Percentiles rank a stretch among this genome's conserved stretches.
These are phyloP conservation scores for Microdochium paspali DNA, from an alignment of 2,329 filamentous ascomycete species.

Conservation along the genomic window DNA sequence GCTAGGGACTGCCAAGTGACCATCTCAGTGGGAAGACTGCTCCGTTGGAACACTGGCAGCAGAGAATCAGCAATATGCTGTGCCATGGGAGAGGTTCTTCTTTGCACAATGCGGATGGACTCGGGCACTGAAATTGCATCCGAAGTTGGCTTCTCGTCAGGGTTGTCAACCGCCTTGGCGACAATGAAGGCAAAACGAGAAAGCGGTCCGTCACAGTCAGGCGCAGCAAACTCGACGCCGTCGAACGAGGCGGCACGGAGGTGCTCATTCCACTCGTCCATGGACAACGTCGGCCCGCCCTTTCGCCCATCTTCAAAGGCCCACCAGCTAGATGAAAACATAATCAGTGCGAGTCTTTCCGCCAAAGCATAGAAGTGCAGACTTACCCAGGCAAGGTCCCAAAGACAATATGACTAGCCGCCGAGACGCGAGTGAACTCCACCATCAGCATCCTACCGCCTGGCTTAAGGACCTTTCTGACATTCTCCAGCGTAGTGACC, in stretches of 20 bases:
- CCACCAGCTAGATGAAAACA: slow-evolving; percentile 5
- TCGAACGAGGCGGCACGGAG: slow-evolving; percentile 5
- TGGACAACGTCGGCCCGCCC: slow-evolving; percentile 1
- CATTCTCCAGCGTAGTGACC: slow-evolving; percentile 9
- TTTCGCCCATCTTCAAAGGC: slow-evolving; percentile 3
- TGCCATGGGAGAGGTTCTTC: background rate
- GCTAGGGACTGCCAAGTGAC: background rate
- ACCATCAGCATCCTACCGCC: slow-evolving; percentile 10
- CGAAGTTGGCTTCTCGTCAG: background rate
- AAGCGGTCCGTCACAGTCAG: background rate
- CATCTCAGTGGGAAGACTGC: background rate
- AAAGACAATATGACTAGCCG: slow-evolving; percentile 4
- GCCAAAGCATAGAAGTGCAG: background rate
- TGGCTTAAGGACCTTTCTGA: slow-evolving; percentile 10
- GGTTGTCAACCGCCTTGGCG: background rate
- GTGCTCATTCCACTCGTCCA: slow-evolving; percentile 3
- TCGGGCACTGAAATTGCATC: background rate
- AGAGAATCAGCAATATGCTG: background rate
- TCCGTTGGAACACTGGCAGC: background rate
- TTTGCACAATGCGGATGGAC: background rate
- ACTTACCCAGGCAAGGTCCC: slow-evolving; percentile 5
- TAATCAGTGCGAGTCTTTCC: background rate
- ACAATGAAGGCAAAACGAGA: background rate
- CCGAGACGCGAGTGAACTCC: slow-evolving; percentile 6
- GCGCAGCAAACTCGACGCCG: slow-evolving; percentile 1